Conservation (phyloP, 1,139 yeast species). For the Blastobotrys indianensis region DNA sequence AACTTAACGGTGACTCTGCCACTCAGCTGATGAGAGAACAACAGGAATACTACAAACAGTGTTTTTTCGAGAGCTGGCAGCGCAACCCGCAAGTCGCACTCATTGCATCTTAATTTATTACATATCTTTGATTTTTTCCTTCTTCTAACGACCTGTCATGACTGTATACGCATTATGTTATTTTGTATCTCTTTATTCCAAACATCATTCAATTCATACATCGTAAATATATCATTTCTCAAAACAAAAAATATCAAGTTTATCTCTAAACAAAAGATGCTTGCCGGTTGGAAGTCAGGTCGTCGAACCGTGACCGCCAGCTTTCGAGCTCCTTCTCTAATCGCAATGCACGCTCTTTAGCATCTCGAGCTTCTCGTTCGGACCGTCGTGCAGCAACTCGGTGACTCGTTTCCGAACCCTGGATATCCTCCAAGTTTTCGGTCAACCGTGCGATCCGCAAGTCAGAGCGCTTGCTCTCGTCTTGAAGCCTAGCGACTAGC, state of each 20-base stretch:
- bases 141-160: neutral
- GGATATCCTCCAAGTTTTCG: conserved; percentile 37
- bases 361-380: conserved; percentile 45
- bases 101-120: no score
- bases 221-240: neutral
- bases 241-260: conserved; percentile 6
- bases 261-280: conserved; percentile 14
- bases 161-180: neutral
- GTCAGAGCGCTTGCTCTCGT: conserved; percentile 32
- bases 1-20: neutral
- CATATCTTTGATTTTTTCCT: no score
- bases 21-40: conserved; percentile 1
- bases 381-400: conserved; percentile 40
- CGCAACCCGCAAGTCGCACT: neutral
- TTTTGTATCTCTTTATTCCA: neutral
- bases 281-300: conserved; percentile 12
- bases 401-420: conserved; percentile 41
- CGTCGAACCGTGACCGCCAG: conserved; percentile 48
- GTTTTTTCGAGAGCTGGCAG: conserved; percentile 5
- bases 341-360: conserved; percentile 48
- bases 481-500: conserved; percentile 27
- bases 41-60: conserved; percentile 7
- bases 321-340: conserved; percentile 62
- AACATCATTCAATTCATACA: conserved; percentile 1
- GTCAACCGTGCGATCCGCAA: conserved; percentile 36